Percentiles rank a stretch among this genome's conserved stretches.
Evolutionary conservation across 2,329 filamentous ascomycete genomes (phyloP).

Genomic region (Alternaria metachromatica): DNA sequence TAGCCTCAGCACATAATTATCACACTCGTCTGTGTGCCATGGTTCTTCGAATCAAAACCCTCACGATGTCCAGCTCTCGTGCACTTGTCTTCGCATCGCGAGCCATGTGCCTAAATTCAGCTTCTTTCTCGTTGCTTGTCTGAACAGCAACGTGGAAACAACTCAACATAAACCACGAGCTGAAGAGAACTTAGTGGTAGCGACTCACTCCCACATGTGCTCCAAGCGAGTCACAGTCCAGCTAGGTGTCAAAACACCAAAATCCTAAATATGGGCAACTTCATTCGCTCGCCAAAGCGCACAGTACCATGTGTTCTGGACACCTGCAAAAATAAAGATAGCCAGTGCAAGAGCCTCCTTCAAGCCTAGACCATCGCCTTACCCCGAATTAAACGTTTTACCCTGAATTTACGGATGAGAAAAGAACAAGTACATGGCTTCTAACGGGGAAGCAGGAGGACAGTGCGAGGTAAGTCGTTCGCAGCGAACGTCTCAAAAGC

Average conservation of each 20-base stretch:
- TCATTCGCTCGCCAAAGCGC: not conserved
- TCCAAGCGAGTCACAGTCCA: not conserved
- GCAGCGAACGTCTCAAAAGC: not conserved
- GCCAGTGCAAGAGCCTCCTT: not conserved
- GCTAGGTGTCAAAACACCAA: not conserved
- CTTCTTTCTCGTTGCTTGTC: not conserved
- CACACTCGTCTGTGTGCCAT: not conserved
- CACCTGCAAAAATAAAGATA: not conserved
- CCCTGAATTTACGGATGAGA: not conserved
- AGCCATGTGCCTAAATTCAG: not conserved
- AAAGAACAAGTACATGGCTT: not conserved
- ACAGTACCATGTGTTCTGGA: slow-evolving; percentile 1
- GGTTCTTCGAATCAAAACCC: not conserved
- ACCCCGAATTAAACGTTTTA: not conserved
- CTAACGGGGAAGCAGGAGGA: not conserved
- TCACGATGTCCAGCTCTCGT: not conserved
- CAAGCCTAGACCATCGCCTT: not conserved
- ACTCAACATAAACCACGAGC: not conserved
- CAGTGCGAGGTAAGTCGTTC: slow-evolving; percentile 2
- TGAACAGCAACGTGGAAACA: not conserved
- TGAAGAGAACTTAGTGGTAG: not conserved
- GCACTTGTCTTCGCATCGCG: not conserved
- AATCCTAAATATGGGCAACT: not conserved
- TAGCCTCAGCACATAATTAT: not conserved
- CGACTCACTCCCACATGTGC: not conserved